Evolutionary conservation across 768 basidiomycete species (phyloP).

Genomic region (Tylopilus sp.): DNA sequence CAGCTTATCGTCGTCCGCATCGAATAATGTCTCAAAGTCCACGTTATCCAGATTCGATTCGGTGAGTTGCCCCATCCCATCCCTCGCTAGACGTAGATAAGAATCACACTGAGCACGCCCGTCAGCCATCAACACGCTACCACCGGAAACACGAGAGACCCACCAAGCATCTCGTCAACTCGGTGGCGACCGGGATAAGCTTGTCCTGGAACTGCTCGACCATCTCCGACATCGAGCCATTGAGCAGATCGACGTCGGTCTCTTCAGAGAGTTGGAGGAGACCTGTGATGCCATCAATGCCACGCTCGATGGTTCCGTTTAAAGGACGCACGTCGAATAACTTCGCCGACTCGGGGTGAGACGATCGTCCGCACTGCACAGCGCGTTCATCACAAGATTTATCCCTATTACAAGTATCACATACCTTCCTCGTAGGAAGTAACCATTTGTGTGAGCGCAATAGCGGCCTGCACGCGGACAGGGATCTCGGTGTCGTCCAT

Average conservation of each 20-base stretch:
- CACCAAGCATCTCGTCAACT: slow-evolving; percentile 75
- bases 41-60: slow-evolving; percentile 47
- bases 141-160: slow-evolving; percentile 23
- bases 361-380: slow-evolving; percentile 62
- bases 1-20: slow-evolving; percentile 79
- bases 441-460: slow-evolving; percentile 78
- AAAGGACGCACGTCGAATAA: slow-evolving; percentile 65
- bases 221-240: slow-evolving; percentile 83
- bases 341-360: slow-evolving; percentile 76
- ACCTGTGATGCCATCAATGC: slow-evolving; percentile 40
- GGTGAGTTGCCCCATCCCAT: slow-evolving; percentile 51
- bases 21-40: slow-evolving; percentile 56
- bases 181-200: slow-evolving; percentile 79
- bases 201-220: slow-evolving; percentile 84
- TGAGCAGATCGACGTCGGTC: slow-evolving; percentile 83
- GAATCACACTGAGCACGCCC: slow-evolving; percentile 60
- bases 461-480: slow-evolving; percentile 78
- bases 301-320: neutral
- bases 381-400: neutral
- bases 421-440: slow-evolving; percentile 58
- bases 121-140: neutral
- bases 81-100: slow-evolving; percentile 74
- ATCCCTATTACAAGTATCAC: slow-evolving; percentile 11
- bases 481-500: slow-evolving; percentile 80
- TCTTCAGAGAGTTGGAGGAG: slow-evolving; percentile 89